phyloP scores from a whole-genome alignment of 441 rosid genomes.

The Populus hybrid region DNA sequence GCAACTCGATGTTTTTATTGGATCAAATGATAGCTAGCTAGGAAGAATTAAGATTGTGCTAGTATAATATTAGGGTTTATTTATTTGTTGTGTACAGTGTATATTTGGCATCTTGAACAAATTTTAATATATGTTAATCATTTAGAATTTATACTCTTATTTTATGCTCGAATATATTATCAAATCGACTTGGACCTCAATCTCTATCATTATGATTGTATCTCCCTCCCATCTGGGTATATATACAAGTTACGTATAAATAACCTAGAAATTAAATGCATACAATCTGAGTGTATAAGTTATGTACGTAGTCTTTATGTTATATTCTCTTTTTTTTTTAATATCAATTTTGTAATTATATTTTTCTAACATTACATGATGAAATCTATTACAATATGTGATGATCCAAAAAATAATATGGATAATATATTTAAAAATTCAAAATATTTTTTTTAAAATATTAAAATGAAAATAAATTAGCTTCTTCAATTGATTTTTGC shows the following conservation, averaged over 20 bases:
- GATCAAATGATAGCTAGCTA: neutral
- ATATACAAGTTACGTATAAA: too few relatives aligned
- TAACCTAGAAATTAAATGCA: neutral
- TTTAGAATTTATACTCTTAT: neutral
- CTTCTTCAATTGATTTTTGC: too few relatives aligned
- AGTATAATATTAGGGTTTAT: constrained; percentile 2
- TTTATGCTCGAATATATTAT: neutral
- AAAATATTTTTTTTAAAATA: too few relatives aligned
- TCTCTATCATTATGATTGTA: neutral
- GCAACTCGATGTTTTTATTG: constrained; percentile 1
- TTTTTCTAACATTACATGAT: too few relatives aligned
- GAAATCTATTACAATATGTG: too few relatives aligned
- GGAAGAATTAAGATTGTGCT: neutral
- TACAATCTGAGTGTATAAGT: too few relatives aligned
- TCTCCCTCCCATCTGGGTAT: neutral
- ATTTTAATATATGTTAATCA: neutral
- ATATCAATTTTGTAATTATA: too few relatives aligned
- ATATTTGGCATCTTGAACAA: constrained; percentile 15
- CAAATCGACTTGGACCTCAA: neutral
- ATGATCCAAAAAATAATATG: too few relatives aligned
- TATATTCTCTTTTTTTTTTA: too few relatives aligned
- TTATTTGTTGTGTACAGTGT: neutral
- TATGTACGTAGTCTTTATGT: neutral
- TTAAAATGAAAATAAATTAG: too few relatives aligned
- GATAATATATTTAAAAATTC: too few relatives aligned